A percentile compares a stretch with the other conserved stretches of the same genome.
Evolutionary conservation across 495 filamentous ascomycete species (phyloP).

Genomic region (Jackrogersella multiformis): DNA sequence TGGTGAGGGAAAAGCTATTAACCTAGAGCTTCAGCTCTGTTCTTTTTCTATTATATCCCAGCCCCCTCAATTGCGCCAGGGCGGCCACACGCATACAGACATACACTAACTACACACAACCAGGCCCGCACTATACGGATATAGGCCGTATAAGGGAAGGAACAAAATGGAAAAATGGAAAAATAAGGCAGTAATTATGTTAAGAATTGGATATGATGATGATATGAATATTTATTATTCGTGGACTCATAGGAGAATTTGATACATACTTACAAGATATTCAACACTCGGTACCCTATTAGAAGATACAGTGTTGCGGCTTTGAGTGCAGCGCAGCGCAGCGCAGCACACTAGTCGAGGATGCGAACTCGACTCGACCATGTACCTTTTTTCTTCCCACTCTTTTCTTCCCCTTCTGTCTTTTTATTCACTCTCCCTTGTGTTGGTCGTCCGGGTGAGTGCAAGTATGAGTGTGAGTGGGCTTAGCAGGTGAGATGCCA

Average conservation of each 20-base stretch:
- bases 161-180: neutral
- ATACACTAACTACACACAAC: no score
- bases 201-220: neutral
- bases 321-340: no score
- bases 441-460: conserved; percentile 1
- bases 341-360: conserved; percentile 1
- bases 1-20: conserved; percentile 10
- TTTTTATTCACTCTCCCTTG: conserved; percentile 6
- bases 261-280: conserved; percentile 14
- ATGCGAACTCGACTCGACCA: conserved; percentile 5
- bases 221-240: neutral
- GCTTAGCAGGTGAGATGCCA: conserved; percentile 15
- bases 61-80: conserved; percentile 40
- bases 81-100: no score
- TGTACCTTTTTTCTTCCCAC: neutral
- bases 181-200: conserved; percentile 1
- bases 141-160: conserved; percentile 1
- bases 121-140: conserved; percentile 20
- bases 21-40: conserved; percentile 5
- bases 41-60: conserved; percentile 19
- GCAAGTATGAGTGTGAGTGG: conserved; percentile 7
- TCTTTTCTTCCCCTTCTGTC: neutral
- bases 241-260: conserved; percentile 9
- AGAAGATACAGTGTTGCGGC: conserved; percentile 2
- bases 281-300: no score